Base-by-base conservation (phyloP, 1,284 basidiomycete genomes). In the Leccinum ponderosum region DNA sequence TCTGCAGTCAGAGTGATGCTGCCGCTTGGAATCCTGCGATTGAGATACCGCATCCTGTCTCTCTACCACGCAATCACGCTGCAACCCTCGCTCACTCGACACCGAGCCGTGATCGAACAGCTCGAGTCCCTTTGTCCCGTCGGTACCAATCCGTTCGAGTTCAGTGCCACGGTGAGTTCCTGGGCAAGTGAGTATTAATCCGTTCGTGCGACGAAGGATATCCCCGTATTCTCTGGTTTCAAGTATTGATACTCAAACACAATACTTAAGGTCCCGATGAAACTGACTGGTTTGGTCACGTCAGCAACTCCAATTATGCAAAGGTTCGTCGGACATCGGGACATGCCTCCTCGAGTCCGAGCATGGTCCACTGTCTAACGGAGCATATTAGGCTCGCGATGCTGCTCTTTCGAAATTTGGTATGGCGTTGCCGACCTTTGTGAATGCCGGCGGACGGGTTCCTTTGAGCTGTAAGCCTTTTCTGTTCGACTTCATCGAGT, bases 251-350 rank as follows among this genome's bases (percentile, higher is more conserved):
- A 51, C 61, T 64, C 15, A 62, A 50, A 12, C 25, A 27, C 25
- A 4, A 4, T 47, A 15, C 39, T 15, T 47, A 62, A 87, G 88
- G 81, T 60, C 71, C 84, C 5, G 88, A 90, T 65, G 89, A 91
- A 60, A 81, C 80, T 48, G 90, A 92, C 68, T 90, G 84, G 68
- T 86, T 89, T 63, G 75, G 64, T 25, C 89, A 91, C 68, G 76
- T 92, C 53, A 89, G 83, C 70, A 91, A 92, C 68, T 90, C 88
- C 0, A 85, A 82, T 58, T 92, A 91, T 66, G 83, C 87, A 0
- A 90, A 88, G 79, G 87, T 86, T 6, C 3, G 33, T 35, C 33
- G 33, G 33, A 35, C 14, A 35, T 35, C 14, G 12, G 14, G 33
- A 3, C n/a, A 42, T n/a, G n/a, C 39, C 6, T 17, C 39, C 8